Base-by-base conservation (phyloP, 2,329 filamentous ascomycete genomes). In the Ophiostoma piceae region DNA sequence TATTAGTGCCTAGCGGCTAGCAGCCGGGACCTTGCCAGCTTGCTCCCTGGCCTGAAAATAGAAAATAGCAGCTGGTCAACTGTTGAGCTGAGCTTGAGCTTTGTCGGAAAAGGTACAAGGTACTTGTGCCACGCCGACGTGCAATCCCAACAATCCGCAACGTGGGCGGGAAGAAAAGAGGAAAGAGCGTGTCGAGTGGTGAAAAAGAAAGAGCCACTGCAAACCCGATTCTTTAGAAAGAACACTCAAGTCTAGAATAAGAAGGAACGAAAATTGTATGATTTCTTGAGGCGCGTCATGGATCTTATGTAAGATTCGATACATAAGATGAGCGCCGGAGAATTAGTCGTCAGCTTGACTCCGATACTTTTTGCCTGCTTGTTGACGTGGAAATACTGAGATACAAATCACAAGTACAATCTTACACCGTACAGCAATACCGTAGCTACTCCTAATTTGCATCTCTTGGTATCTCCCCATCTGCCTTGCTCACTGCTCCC, bases 111-210 rank as follows among this genome's bases (percentile, higher is more conserved):
- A 41, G 64, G 37, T 66, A 66, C 64, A 66, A 41, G 35, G 37
- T 64, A 64, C 60, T 37, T 37, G 62, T 12, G 22, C n/a, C 51
- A 57, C 11, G 35, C 37, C 37, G 11, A 41, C 35, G 37, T 26
- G 37, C 35, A 8, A 66, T 43, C 64, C 64, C 64, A 66, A 66
- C 64, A 66, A 66, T 41, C 64, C 35, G n/a, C 62, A 26, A 57
- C 51, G 51, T 57, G 51, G 47, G 60, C n/a, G n/a, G 19, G 35
- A 35, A 35, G 35, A 3, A 35, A 5, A 65, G 39, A 39, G 32
- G 62, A 32, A 16, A 57, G 62, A 37, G 37, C 2, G 41, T 16
- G 41, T 7, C 8, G 39, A 39, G 7, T 37, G 37, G 8, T 3
- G 7, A 65, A 3, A 14, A 39, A 65, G 35, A 65, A 65, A 47